Percentiles rank a stretch among this genome's conserved stretches.
Evolutionary conservation across 371 early-diverging fungal genomes (phyloP).

Genomic region (Mortierella sp.): DNA sequence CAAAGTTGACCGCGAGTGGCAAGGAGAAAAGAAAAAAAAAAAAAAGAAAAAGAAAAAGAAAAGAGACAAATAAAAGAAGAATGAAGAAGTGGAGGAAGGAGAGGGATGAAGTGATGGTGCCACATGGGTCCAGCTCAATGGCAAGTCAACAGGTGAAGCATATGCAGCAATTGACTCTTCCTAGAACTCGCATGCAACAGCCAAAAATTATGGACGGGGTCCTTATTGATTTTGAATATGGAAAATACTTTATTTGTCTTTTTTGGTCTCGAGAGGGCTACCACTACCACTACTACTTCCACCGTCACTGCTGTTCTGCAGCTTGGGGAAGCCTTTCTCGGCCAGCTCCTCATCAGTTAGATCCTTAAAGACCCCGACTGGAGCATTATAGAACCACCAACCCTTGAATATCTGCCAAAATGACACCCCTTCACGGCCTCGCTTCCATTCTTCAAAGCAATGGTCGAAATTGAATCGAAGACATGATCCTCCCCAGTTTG

Average conservation of each 20-base stretch:
- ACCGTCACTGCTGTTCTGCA: neutral
- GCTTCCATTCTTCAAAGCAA: constrained; percentile 45
- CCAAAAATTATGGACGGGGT: neutral
- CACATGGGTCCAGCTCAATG: neutral
- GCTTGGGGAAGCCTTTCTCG: constrained; percentile 22
- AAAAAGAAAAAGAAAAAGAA: neutral
- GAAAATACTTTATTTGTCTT: constrained; percentile 32
- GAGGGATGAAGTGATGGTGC: constrained; percentile 4
- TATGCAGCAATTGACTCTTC: constrained; percentile 7
- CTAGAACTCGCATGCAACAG: constrained; percentile 5
- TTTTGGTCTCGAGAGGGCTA: constrained; percentile 32
- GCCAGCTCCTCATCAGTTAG: constrained; percentile 39
- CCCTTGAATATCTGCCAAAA: constrained; percentile 44
- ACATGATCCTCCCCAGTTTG: constrained; percentile 56
- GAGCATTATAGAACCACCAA: constrained; percentile 46
- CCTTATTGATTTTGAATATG: neutral
- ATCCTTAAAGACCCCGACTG: constrained; percentile 36
- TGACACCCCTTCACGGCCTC: constrained; percentile 34
- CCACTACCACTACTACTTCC: neutral
- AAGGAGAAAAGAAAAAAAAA: neutral
- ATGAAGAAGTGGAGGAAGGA: neutral
- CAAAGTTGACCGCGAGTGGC: constrained; percentile 6
- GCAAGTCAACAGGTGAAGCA: neutral
- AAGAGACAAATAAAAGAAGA: neutral
- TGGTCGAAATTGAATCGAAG: constrained; percentile 45